Evolutionary conservation across 192 early-diverging fungal genomes (phyloP), one percentile per base, ranked within the genome.

Genomic region (Obelidium mucronatum): DNA sequence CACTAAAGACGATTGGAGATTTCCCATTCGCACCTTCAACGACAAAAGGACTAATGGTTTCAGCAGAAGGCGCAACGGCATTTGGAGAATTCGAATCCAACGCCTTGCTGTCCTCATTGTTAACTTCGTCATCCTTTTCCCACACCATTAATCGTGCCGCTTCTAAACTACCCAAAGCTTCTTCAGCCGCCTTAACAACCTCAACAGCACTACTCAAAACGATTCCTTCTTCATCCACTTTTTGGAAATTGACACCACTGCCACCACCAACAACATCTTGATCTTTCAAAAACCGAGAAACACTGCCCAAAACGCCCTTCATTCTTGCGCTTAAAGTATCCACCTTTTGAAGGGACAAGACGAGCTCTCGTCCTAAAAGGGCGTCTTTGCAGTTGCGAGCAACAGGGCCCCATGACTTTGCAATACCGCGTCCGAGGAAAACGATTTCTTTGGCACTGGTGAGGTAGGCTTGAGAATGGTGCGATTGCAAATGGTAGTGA

Each of bases 151-250:
- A 62, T 19, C 68, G 73, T 1, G 56, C 79, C 2, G 79, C 79
- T 48, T 80, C 79, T 34, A 80, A 71, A 60, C 73, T 67, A 54
- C 30, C 30, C 40, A 80, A 44, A 5, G 75, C 75, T 0, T 53
- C 79, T 33, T 72, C 51, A 6, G 79, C 75, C 2, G 64, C 67
- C 26, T 59, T 56, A 13, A 80, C 79, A 52, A 80, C 79, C 51
- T 76, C 62, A 19, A 37, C 34, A n/a, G 79, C 79, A 54, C 65
- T 59, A 30, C 60, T 77, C 34, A 76, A 28, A 3, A 80, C 68
- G 13, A 61, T 39, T 13, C 79, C 79, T n/a, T 80, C 79, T 2
- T 17, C 60, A 51, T 80, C 79, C 39, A 51, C 60, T 6, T 37
- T 33, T 11, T 60, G 13, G n/a, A n/a, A n/a, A n/a, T n/a, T n/a